These are phyloP conservation scores for Colletotrichum sp. DNA, from an alignment of 2,329 filamentous ascomycete genomes.

Conservation along the genomic window DNA sequence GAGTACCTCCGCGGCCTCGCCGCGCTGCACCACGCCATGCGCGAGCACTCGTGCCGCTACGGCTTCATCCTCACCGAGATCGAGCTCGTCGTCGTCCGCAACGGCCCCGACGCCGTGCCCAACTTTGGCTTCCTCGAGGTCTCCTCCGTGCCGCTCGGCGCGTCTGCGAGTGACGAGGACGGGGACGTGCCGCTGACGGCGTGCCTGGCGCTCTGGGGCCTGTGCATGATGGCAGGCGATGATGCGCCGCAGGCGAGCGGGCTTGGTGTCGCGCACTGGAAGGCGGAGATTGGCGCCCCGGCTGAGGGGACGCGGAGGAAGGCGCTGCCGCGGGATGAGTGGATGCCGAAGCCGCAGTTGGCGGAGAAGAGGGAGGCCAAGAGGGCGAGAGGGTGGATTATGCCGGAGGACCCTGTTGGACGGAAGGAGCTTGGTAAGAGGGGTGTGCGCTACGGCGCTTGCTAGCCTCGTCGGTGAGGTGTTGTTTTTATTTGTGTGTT, in stretches of 20 bases:
- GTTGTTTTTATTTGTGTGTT: neutral
- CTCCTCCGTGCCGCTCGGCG: slow-evolving; percentile 60
- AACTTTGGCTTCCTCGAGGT: slow-evolving; percentile 92
- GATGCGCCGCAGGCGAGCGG: slow-evolving; percentile 47
- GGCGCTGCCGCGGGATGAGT: slow-evolving; percentile 71
- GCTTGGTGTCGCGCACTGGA: slow-evolving; percentile 66
- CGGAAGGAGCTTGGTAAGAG: slow-evolving; percentile 74
- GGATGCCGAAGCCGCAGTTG: slow-evolving; percentile 77
- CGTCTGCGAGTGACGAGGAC: slow-evolving; percentile 37
- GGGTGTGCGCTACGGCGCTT: slow-evolving; percentile 45
- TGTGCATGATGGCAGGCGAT: slow-evolving; percentile 74
- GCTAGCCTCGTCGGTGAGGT: neutral
- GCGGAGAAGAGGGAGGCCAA: slow-evolving; percentile 81
- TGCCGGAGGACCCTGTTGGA: slow-evolving; percentile 75
- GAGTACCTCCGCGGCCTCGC: slow-evolving; percentile 88
- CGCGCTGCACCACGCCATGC: slow-evolving; percentile 89
- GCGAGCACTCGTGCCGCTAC: slow-evolving; percentile 90
- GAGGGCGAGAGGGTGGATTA: slow-evolving; percentile 74
- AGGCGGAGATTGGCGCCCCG: slow-evolving; percentile 75
- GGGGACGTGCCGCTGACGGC: slow-evolving; percentile 65
- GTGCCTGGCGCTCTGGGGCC: slow-evolving; percentile 76
- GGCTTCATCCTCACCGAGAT: slow-evolving; percentile 97
- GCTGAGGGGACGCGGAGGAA: slow-evolving; percentile 75
- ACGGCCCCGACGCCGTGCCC: slow-evolving; percentile 73
- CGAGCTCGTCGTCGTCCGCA: slow-evolving; percentile 88